phyloP scores from a whole-genome alignment of 345 rosid species.

The Litchi chinensis region DNA sequence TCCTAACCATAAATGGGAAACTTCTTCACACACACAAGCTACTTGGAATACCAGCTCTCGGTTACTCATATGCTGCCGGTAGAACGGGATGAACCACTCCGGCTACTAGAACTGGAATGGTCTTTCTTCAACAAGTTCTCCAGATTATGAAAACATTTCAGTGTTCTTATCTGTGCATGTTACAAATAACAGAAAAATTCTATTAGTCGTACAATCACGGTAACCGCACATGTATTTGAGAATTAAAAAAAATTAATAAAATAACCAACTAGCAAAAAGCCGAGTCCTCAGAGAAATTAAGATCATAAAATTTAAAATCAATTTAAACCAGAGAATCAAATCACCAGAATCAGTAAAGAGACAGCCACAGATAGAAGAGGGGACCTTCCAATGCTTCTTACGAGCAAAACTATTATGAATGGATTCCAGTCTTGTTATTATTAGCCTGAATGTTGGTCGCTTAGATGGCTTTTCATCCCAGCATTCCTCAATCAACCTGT shows the following conservation, averaged over 20 bases:
- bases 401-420: constrained; percentile 52
- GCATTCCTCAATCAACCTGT: constrained; percentile 89
- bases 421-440: constrained; percentile 62
- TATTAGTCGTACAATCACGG: neutral
- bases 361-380: neutral
- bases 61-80: constrained; percentile 31
- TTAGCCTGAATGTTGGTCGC: constrained; percentile 80
- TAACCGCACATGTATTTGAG: neutral
- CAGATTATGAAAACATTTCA: constrained; percentile 71
- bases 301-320: neutral
- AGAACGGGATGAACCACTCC: constrained; percentile 62
- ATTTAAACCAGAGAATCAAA: neutral
- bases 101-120: constrained; percentile 50
- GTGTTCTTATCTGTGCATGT: constrained; percentile 56
- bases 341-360: neutral
- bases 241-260: neutral
- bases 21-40: constrained; percentile 15
- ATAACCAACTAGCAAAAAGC: neutral
- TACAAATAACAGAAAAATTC: constrained; percentile 15
- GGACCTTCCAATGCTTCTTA: constrained; percentile 85
- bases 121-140: constrained; percentile 73
- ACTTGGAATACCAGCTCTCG: neutral
- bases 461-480: constrained; percentile 79
- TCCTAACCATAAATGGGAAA: constrained; percentile 1
- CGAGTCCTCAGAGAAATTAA: neutral